phyloP scores from a whole-genome alignment of 2,329 filamentous ascomycete genomes.

The Penicillium rolfsii region DNA sequence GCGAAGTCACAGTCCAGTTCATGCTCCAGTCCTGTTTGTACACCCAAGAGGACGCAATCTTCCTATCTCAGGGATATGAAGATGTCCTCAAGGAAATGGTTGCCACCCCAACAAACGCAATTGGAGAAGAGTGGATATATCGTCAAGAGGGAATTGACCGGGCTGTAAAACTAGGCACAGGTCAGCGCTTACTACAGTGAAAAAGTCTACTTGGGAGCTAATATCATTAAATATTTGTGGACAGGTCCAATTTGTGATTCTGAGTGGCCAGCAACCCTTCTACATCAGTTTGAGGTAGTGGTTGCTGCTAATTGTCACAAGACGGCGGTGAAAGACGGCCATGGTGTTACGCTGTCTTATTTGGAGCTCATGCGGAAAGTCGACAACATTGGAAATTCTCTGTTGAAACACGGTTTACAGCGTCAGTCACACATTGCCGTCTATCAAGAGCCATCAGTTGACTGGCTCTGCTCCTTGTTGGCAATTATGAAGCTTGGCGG shows the following conservation, averaged over 20 bases:
- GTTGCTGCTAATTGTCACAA: background rate
- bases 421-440: background rate
- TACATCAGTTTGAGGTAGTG: background rate
- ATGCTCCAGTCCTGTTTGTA: background rate
- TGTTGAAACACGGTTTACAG: background rate
- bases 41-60: background rate
- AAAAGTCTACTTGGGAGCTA: background rate
- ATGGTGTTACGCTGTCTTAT: background rate
- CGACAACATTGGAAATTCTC: background rate
- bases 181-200: background rate
- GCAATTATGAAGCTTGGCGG: constrained; percentile 19
- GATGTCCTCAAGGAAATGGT: too few species aligned
- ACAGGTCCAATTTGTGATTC: background rate
- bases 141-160: too few species aligned
- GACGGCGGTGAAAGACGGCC: background rate
- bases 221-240: background rate
- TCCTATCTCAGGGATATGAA: too few species aligned
- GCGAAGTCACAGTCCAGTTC: background rate
- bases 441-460: background rate
- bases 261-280: background rate
- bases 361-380: background rate
- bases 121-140: too few species aligned
- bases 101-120: too few species aligned
- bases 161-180: too few species aligned
- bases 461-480: constrained; percentile 18